Base-by-base conservation (phyloP, 2,329 filamentous ascomycete genomes). In the Exophiala xenobiotica region DNA sequence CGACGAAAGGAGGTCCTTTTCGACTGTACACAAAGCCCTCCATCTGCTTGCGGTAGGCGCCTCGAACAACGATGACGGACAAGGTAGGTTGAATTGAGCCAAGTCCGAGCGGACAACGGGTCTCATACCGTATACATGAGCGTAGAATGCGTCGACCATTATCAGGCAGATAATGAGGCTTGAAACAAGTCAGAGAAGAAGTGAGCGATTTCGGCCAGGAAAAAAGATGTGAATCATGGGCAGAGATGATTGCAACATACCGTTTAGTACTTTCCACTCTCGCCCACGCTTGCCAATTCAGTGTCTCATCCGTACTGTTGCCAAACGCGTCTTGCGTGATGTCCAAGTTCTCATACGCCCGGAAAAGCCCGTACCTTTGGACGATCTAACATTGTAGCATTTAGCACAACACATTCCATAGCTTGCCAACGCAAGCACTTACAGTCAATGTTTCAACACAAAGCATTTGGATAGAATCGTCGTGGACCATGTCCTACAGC, bases 241-340 rank as follows among this genome's bases (percentile, higher is more conserved):
- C n/a, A n/a, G 26, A 27, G 26, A 6, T 6, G 26, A 27, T 27
- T 27, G 26, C 6, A 27, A 12, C 6, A 6, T 27, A 27, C 26
- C 26, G 24, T 31, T 45, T 45, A 14, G 24, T 33, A 16, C 24
- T 31, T 22, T 45, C 42, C 14, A 31, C 26, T 8, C 42, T 14
- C 3, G 42, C 42, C 42, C 42, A 45, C 16, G 12, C 26, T 20
- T 45, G 9, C 42, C 42, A 45, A 6, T n/a, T n/a, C n/a, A n/a
- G n/a, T n/a, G n/a, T n/a, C n/a, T n/a, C n/a, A n/a, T n/a, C n/a
- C n/a, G n/a, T n/a, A n/a, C n/a, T n/a, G n/a, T n/a, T n/a, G n/a
- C n/a, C n/a, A n/a, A n/a, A n/a, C n/a, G n/a, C n/a, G n/a, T n/a
- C n/a, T n/a, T n/a, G n/a, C n/a, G n/a, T n/a, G n/a, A n/a, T n/a